Evolutionary conservation across 805 yeast genomes (phyloP).

Genomic region (Teunomyces stri): DNA sequence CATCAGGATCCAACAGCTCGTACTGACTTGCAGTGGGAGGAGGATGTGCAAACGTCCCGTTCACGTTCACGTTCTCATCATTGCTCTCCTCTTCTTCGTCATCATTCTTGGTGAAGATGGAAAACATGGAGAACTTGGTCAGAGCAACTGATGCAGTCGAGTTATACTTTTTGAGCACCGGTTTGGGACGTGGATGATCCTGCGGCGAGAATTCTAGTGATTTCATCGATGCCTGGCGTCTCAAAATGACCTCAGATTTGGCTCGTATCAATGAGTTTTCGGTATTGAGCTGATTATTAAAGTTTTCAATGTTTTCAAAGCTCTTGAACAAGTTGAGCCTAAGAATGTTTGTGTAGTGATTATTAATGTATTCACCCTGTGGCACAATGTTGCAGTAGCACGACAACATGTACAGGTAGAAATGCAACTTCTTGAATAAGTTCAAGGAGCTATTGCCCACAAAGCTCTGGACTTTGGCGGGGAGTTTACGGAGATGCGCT

Average conservation of each 20-base stretch:
- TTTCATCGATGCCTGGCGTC: slow-evolving; percentile 25
- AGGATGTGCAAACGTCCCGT: background rate
- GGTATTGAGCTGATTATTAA: slow-evolving; percentile 23
- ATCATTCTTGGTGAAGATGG: slow-evolving; percentile 8
- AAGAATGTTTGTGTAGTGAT: slow-evolving; percentile 37
- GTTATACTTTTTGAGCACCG: background rate
- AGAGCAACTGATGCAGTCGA: slow-evolving; percentile 4
- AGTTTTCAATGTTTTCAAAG: slow-evolving; percentile 32
- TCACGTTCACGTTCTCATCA: background rate
- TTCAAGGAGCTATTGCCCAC: slow-evolving; percentile 29
- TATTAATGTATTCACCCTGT: slow-evolving; percentile 22
- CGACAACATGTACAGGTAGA: slow-evolving; percentile 39
- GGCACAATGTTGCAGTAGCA: slow-evolving; percentile 40
- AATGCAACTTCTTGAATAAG: slow-evolving; percentile 29
- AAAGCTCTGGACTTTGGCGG: slow-evolving; percentile 34
- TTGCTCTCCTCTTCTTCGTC: background rate
- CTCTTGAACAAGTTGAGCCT: slow-evolving; percentile 37
- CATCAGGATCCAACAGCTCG: slow-evolving; percentile 4
- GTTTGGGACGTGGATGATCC: background rate
- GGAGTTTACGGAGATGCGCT: slow-evolving; percentile 25
- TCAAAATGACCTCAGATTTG: slow-evolving; percentile 23
- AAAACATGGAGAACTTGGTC: slow-evolving; percentile 8
- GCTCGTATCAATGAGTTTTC: slow-evolving; percentile 10
- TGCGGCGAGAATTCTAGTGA: slow-evolving; percentile 8
- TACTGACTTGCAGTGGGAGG: background rate